Evolutionary conservation across 177 flowering plant genomes (phyloP).

Genomic region (Viscum album): DNA sequence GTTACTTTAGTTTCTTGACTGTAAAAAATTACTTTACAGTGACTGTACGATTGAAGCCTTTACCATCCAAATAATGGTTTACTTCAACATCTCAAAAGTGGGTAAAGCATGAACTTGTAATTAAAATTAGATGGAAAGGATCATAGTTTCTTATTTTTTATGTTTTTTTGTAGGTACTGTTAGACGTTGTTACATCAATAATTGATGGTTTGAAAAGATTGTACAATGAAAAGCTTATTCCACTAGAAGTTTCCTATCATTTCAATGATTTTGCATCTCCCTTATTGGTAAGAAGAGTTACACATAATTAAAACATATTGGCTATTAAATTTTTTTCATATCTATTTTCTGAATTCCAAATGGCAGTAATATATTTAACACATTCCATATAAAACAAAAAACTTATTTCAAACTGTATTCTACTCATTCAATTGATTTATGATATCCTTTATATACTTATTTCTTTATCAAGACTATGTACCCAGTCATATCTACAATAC

Average conservation of each 20-base stretch:
- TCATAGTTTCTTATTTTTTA: no score
- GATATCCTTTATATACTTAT: no score
- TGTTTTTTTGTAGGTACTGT: constrained; percentile 13
- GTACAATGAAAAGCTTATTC: constrained; percentile 78
- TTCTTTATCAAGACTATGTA: no score
- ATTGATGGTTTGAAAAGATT: constrained; percentile 81
- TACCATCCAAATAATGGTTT: not conserved
- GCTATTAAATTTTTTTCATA: no score
- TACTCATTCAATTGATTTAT: no score
- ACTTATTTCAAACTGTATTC: no score
- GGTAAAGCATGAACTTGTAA: not conserved
- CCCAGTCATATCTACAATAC: no score
- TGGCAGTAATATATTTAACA: no score
- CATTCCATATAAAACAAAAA: no score
- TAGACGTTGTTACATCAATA: constrained; percentile 66
- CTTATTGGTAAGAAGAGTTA: not conserved
- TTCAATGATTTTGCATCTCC: constrained; percentile 91
- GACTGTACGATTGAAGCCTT: not conserved
- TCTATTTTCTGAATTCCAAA: no score
- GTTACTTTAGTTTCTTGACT: not conserved
- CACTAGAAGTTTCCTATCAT: constrained; percentile 69
- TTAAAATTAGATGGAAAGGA: no score
- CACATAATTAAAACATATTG: no score
- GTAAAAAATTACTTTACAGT: not conserved
- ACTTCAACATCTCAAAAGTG: not conserved